phyloP scores from a whole-genome alignment of 192 early-diverging fungal genomes.

The Coemansia sp. region DNA sequence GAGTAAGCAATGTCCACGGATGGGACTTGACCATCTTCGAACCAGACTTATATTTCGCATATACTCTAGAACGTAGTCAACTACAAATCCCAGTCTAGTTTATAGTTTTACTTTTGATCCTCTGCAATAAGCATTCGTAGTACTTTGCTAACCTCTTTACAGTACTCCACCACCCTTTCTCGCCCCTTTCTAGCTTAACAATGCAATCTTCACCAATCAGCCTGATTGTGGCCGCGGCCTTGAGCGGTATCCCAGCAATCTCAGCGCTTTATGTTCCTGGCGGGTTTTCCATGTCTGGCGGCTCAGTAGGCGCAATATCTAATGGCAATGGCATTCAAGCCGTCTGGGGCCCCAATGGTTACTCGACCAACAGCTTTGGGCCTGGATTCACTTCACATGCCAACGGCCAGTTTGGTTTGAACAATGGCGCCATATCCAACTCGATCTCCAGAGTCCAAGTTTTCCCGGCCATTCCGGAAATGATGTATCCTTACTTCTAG shows the following conservation, averaged over 20 bases:
- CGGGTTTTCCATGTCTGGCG: slow-evolving; percentile 14
- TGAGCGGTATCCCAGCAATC: background rate
- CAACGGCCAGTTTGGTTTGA: slow-evolving; percentile 39
- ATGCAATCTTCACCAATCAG: too few relatives aligned
- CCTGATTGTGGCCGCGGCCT: background rate
- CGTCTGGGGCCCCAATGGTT: slow-evolving; percentile 45
- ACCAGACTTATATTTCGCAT: background rate
- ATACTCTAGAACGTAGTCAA: background rate
- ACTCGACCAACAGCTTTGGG: slow-evolving; percentile 37
- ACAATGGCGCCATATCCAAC: slow-evolving; percentile 42
- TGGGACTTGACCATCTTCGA: background rate
- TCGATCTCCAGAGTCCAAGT: slow-evolving; percentile 40
- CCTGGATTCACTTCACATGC: slow-evolving; percentile 50
- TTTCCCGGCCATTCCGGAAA: slow-evolving; percentile 17
- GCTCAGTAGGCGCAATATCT: slow-evolving; percentile 27
- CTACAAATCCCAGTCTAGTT: background rate
- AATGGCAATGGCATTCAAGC: slow-evolving; percentile 42
- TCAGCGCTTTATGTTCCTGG: slow-evolving; percentile 17
- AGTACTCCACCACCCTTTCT: background rate
- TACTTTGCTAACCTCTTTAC: background rate
- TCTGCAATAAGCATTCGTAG: background rate
- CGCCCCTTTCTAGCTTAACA: background rate
- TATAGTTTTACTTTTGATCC: background rate
- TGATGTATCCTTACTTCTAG: slow-evolving; percentile 6
- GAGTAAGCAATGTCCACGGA: background rate